These are phyloP conservation scores for Fusarium pseudonygamai DNA, from an alignment of 2,329 filamentous ascomycete species.

Conservation along the genomic window DNA sequence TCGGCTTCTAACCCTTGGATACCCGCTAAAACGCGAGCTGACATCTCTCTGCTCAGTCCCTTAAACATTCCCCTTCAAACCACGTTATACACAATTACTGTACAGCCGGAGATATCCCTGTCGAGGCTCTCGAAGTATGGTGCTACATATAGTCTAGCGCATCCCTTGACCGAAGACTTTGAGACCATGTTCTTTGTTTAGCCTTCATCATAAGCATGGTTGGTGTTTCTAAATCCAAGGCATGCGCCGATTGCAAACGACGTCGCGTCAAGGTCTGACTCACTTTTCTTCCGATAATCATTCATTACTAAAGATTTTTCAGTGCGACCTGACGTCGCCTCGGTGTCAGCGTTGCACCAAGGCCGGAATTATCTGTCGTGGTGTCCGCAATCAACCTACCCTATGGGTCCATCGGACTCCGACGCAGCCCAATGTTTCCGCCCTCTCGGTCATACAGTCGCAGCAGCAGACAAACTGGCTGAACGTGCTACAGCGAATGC, in stretches of 20 bases:
- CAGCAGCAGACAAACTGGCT: neutral
- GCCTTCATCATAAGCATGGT: neutral
- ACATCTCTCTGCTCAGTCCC: neutral
- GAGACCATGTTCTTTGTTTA: fast-evolving
- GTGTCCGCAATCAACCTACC: neutral
- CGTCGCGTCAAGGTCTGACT: constrained; percentile 18
- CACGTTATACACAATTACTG: too few species aligned
- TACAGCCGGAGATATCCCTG: neutral
- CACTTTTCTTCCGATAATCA: fast-evolving
- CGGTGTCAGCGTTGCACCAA: neutral
- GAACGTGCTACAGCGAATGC: neutral
- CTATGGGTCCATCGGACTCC: constrained; percentile 10
- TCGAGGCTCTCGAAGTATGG: neutral
- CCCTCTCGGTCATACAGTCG: neutral
- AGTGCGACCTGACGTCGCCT: neutral
- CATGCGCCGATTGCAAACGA: constrained; percentile 7
- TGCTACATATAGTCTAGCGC: neutral
- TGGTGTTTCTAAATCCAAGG: constrained; percentile 9
- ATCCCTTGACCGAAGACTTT: fast-evolving
- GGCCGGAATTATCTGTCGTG: constrained; percentile 1
- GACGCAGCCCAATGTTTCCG: neutral
- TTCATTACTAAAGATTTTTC: fast-evolving
- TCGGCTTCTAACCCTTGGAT: neutral
- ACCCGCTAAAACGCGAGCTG: neutral
- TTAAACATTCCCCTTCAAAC: neutral